A percentile compares a stretch with the other conserved stretches of the same genome.
phyloP scores from a whole-genome alignment of 768 basidiomycete genomes.

The Lentinula guzmanii region DNA sequence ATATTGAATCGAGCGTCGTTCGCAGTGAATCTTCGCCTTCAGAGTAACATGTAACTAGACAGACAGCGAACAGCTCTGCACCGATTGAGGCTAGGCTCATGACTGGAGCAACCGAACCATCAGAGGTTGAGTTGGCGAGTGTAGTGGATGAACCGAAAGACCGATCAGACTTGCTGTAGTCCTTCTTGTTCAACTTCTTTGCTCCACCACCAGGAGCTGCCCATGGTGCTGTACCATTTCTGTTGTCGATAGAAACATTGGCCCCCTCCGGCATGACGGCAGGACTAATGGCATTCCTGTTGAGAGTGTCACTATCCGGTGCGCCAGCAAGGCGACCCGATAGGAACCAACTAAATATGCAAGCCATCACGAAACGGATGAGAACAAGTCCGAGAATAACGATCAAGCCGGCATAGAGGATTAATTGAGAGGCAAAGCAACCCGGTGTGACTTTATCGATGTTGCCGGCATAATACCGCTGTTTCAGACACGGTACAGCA shows the following conservation, averaged over 20 bases:
- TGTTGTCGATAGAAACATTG: conserved; percentile 89
- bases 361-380: conserved; percentile 93
- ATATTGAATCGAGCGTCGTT: conserved; percentile 91
- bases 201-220: conserved; percentile 52
- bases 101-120: conserved; percentile 45
- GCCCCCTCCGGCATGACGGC: conserved; percentile 96
- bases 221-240: conserved; percentile 93
- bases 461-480: conserved; percentile 88
- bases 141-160: conserved; percentile 52
- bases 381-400: conserved; percentile 89
- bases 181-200: conserved; percentile 41
- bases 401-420: conserved; percentile 86
- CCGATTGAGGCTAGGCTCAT: conserved; percentile 91
- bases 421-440: conserved; percentile 84
- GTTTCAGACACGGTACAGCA: conserved; percentile 72
- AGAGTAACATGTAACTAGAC: conserved; percentile 96
- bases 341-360: conserved; percentile 95
- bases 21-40: conserved; percentile 92
- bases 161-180: conserved; percentile 36
- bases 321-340: conserved; percentile 77
- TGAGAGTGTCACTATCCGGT: conserved; percentile 64
- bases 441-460: conserved; percentile 97
- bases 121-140: conserved; percentile 36
- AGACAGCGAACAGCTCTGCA: conserved; percentile 90
- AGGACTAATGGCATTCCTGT: conserved; percentile 84